Conservation (phyloP, 192 early-diverging fungal species). For the Backusella tarrabulga region DNA sequence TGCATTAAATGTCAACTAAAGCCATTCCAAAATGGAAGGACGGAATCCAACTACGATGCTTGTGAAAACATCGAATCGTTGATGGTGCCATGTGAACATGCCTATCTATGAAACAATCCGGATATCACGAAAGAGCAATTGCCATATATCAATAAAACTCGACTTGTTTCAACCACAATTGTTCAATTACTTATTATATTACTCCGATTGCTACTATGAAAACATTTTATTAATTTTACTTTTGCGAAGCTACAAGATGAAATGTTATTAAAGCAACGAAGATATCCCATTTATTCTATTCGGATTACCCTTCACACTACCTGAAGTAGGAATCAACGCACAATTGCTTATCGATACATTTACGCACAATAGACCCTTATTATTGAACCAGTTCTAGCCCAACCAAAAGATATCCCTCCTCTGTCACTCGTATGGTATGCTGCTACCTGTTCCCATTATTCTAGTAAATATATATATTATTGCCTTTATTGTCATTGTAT, state of each 20-base stretch:
- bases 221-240: no score
- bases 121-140: conserved; percentile 51
- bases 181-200: background rate
- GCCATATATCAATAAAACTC: conserved; percentile 53
- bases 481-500: no score
- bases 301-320: conserved; percentile 44
- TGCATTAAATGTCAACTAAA: conserved; percentile 15
- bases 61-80: conserved; percentile 41
- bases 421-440: conserved; percentile 19
- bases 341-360: conserved; percentile 40
- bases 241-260: no score
- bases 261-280: no score
- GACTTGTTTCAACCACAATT: conserved; percentile 37
- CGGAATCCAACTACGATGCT: background rate
- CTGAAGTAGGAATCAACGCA: conserved; percentile 30
- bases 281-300: conserved; percentile 37
- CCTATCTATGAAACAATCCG: conserved; percentile 52
- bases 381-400: conserved; percentile 22
- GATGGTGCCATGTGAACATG: conserved; percentile 49
- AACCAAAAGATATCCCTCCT: background rate
- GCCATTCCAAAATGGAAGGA: background rate
- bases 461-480: no score
- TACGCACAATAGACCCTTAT: conserved; percentile 31
- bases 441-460: conserved; percentile 19
- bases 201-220: no score